Conservation (phyloP, 345 rosid species). For the Rhodamnia argentea region DNA sequence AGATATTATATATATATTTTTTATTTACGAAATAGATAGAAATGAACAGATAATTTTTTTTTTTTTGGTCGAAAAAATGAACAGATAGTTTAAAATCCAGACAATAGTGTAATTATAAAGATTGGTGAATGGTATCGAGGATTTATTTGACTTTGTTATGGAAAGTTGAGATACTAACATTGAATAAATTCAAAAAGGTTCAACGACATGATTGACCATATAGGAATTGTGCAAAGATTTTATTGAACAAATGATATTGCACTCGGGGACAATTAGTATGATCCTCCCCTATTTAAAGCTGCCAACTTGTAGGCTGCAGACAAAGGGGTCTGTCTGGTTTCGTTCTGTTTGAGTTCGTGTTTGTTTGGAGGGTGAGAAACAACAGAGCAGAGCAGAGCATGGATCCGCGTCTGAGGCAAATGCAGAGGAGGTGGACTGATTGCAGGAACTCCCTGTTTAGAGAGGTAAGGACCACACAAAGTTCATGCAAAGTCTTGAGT, state of each 20-base stretch:
- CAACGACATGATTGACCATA: neutral
- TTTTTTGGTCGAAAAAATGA: too few relatives aligned
- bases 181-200: too few relatives aligned
- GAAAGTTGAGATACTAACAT: neutral
- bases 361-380: neutral
- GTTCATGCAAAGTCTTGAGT: neutral
- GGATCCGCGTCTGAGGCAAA: constrained; percentile 49
- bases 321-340: neutral
- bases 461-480: constrained; percentile 31
- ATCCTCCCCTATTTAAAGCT: neutral
- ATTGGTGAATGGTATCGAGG: neutral
- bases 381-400: constrained; percentile 13
- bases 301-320: neutral
- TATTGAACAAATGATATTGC: neutral
- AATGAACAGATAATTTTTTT: neutral
- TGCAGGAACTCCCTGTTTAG: constrained; percentile 63
- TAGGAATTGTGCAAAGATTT: neutral
- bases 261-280: neutral
- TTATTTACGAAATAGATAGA: neutral
- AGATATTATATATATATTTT: neutral
- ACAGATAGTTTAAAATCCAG: neutral
- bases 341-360: neutral
- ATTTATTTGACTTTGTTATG: neutral
- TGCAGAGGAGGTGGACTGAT: constrained; percentile 65
- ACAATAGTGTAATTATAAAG: neutral